These are phyloP conservation scores for Quercus parvula DNA, from an alignment of 306 rosid species.

Conservation along the genomic window DNA sequence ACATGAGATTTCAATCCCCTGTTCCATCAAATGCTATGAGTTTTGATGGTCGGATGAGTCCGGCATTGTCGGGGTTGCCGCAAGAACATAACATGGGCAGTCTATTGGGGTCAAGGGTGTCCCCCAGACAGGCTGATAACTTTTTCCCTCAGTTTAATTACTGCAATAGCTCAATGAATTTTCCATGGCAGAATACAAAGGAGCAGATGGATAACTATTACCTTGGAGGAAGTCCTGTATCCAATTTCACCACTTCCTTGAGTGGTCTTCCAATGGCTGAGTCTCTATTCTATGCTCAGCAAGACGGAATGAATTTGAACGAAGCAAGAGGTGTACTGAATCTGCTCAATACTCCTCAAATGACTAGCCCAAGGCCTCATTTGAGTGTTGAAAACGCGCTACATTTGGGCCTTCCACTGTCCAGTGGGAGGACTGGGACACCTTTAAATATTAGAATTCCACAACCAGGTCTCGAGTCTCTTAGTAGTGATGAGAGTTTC, in stretches of 20 bases:
- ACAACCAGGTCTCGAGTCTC: constrained; percentile 26
- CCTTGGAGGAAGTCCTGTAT: constrained; percentile 20
- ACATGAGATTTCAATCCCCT: constrained; percentile 24
- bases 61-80: constrained; percentile 25
- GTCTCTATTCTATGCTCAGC: constrained; percentile 11
- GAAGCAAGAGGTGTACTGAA: constrained; percentile 25
- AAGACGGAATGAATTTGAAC: constrained; percentile 24
- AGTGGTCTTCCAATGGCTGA: constrained; percentile 27
- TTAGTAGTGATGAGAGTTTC: constrained; percentile 49
- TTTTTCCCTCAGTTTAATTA: constrained; percentile 23
- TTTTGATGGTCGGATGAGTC: constrained; percentile 15
- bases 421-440: constrained; percentile 30
- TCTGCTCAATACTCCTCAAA: constrained; percentile 14
- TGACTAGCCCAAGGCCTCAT: constrained; percentile 25
- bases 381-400: constrained; percentile 12
- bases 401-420: constrained; percentile 10
- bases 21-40: constrained; percentile 8
- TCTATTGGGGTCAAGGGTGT: constrained; percentile 22
- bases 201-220: constrained; percentile 23
- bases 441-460: constrained; percentile 27
- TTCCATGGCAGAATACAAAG: constrained; percentile 16
- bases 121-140: background rate
- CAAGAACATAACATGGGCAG: constrained; percentile 16
- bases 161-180: constrained; percentile 27
- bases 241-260: constrained; percentile 14